Evolutionary conservation across 2,329 filamentous ascomycete species (phyloP).

Genomic region (Biscogniauxia mediterranea): DNA sequence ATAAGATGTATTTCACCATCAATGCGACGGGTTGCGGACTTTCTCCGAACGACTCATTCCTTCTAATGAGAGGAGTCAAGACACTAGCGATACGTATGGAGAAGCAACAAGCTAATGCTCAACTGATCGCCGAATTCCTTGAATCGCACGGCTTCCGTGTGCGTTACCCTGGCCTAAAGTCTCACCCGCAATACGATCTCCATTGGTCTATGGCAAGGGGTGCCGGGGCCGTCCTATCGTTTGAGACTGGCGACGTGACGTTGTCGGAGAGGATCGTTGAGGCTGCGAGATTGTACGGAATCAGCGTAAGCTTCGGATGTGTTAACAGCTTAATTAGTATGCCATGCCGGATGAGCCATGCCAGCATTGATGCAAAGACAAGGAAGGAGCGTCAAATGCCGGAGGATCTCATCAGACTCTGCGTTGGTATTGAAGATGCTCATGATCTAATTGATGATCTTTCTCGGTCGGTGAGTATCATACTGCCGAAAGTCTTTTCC

Average conservation of each 20-base stretch:
- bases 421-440: slow-evolving; percentile 92
- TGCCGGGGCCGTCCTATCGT: slow-evolving; percentile 89
- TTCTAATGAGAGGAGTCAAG: slow-evolving; percentile 93
- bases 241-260: slow-evolving; percentile 85
- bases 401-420: slow-evolving; percentile 93
- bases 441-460: slow-evolving; percentile 93
- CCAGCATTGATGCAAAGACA: slow-evolving; percentile 95
- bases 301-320: slow-evolving; percentile 95
- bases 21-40: slow-evolving; percentile 94
- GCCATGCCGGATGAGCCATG: slow-evolving; percentile 99
- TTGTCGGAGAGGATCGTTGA: slow-evolving; percentile 93
- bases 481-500: slow-evolving; percentile 2
- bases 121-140: slow-evolving; percentile 87
- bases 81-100: slow-evolving; percentile 98
- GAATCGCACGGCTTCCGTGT: slow-evolving; percentile 91
- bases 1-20: slow-evolving; percentile 95
- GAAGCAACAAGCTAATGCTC: slow-evolving; percentile 91
- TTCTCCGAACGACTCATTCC: slow-evolving; percentile 92
- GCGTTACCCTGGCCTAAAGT: slow-evolving; percentile 89
- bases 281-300: slow-evolving; percentile 86
- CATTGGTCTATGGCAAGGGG: slow-evolving; percentile 96
- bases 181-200: slow-evolving; percentile 92
- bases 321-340: slow-evolving; percentile 99
- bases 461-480: slow-evolving; percentile 74
- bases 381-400: slow-evolving; percentile 86